Evolutionary conservation across 352 stramenopile species (phyloP).

Genomic region (Pythium guiyangense): DNA sequence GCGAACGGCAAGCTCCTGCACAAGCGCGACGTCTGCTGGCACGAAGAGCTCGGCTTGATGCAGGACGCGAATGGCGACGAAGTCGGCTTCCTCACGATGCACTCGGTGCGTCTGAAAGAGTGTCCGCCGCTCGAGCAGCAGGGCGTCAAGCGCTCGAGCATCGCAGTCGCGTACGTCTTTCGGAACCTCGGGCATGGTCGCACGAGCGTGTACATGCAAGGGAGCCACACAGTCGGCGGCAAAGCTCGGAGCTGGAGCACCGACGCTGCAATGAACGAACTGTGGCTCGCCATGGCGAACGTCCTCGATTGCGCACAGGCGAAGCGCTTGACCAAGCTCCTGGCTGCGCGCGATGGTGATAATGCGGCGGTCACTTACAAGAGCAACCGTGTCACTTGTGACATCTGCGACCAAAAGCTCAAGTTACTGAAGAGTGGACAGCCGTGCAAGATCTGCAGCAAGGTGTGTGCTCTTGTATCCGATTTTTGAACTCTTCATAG

Average conservation of each 20-base stretch:
- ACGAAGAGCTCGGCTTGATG: slow-evolving; percentile 56
- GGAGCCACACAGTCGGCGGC: slow-evolving; percentile 42
- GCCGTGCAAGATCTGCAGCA: slow-evolving; percentile 64
- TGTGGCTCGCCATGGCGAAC: slow-evolving; percentile 55
- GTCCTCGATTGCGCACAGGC: slow-evolving; percentile 52
- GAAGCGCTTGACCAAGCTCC: slow-evolving; percentile 47
- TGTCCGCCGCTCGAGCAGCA: slow-evolving; percentile 58
- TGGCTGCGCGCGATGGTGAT: slow-evolving; percentile 28
- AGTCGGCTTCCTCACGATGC: slow-evolving; percentile 58
- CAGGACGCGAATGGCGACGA: slow-evolving; percentile 40
- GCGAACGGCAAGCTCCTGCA: slow-evolving; percentile 46
- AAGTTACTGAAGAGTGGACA: slow-evolving; percentile 41
- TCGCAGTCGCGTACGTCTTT: slow-evolving; percentile 66
- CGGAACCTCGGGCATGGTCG: slow-evolving; percentile 35
- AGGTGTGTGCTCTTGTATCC: slow-evolving; percentile 15
- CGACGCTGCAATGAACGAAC: slow-evolving; percentile 45
- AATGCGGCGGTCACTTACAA: slow-evolving; percentile 36
- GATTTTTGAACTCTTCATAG: no score
- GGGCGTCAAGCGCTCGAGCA: slow-evolving; percentile 41
- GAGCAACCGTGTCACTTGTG: slow-evolving; percentile 37
- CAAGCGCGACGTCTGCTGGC: slow-evolving; percentile 64
- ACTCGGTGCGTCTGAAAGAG: slow-evolving; percentile 43
- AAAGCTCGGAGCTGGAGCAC: slow-evolving; percentile 56
- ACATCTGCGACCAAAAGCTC: slow-evolving; percentile 60
- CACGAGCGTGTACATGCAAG: slow-evolving; percentile 63